Evolutionary conservation across 495 filamentous ascomycete genomes (phyloP).

Genomic region (Xylaria grammica): DNA sequence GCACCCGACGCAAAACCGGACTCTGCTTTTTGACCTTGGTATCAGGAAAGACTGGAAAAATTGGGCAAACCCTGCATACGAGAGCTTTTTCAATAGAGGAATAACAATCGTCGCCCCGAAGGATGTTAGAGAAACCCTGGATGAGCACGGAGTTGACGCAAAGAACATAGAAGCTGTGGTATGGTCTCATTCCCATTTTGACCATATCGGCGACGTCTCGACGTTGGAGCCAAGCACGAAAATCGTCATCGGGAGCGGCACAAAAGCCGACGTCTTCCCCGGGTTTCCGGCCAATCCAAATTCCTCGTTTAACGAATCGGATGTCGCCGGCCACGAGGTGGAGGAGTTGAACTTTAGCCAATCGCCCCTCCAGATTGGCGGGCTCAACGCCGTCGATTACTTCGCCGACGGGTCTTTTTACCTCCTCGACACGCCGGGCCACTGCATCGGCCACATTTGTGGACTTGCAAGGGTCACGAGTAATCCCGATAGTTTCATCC

Average conservation of each 20-base stretch:
- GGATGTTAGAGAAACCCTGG: slow-evolving; percentile 56
- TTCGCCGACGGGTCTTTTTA: slow-evolving; percentile 66
- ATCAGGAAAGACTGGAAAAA: slow-evolving; percentile 57
- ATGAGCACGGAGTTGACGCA: slow-evolving; percentile 50
- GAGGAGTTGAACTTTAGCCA: slow-evolving; percentile 52
- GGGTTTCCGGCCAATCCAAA: slow-evolving; percentile 56
- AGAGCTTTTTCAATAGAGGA: slow-evolving; percentile 27
- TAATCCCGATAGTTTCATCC: slow-evolving; percentile 54
- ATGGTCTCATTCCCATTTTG: slow-evolving; percentile 66
- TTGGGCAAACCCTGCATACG: slow-evolving; percentile 41
- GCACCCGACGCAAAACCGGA: slow-evolving; percentile 47
- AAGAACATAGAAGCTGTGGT: slow-evolving; percentile 61
- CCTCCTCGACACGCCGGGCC: slow-evolving; percentile 62
- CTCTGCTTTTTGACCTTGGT: slow-evolving; percentile 65
- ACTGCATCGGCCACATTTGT: slow-evolving; percentile 62
- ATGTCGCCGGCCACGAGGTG: slow-evolving; percentile 48
- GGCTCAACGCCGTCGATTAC: slow-evolving; percentile 62
- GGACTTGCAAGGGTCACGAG: slow-evolving; percentile 58
- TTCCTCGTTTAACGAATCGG: slow-evolving; percentile 47
- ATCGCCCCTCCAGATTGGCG: slow-evolving; percentile 47
- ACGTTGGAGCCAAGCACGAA: slow-evolving; percentile 55
- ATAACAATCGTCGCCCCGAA: slow-evolving; percentile 47
- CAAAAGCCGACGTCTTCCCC: slow-evolving; percentile 51
- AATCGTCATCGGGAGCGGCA: slow-evolving; percentile 63
- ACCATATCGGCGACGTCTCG: slow-evolving; percentile 63